phyloP scores from a whole-genome alignment of 305 asterid species.

The Salvia sclarea region DNA sequence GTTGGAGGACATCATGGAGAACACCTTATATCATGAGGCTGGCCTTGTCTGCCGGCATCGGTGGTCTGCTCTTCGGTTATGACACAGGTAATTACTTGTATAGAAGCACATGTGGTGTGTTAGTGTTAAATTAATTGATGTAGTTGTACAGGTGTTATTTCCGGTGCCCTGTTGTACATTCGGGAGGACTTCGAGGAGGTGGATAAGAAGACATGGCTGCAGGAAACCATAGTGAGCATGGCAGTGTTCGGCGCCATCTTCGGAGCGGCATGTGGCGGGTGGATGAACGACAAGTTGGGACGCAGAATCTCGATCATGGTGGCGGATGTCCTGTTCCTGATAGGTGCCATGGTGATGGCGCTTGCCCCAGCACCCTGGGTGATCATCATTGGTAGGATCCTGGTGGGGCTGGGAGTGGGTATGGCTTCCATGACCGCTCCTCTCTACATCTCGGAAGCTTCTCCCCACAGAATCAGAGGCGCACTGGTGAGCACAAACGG shows the following conservation, averaged over 20 bases:
- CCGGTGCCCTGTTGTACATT: constrained; percentile 76
- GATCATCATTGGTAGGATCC: constrained; percentile 56
- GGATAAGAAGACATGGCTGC: constrained; percentile 62
- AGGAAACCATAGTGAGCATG: constrained; percentile 79
- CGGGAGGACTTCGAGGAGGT: constrained; percentile 60
- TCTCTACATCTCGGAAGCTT: constrained; percentile 78
- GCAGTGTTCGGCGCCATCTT: constrained; percentile 76
- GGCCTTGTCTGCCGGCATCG: constrained; percentile 77
- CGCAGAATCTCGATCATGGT: constrained; percentile 48
- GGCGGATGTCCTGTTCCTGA: constrained; percentile 67
- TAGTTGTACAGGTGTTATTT: constrained; percentile 52
- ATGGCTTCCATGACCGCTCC: constrained; percentile 84
- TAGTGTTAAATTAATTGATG: no score
- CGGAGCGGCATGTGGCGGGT: constrained; percentile 79
- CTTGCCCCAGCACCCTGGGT: constrained; percentile 53
- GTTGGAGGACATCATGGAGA: constrained; percentile 61
- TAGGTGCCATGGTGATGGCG: constrained; percentile 64
- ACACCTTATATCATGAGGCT: constrained; percentile 71
- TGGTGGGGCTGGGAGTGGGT: constrained; percentile 79
- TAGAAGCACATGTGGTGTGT: no score
- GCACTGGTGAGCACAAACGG: constrained; percentile 79
- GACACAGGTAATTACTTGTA: constrained; percentile 49
- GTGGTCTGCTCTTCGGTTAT: constrained; percentile 73
- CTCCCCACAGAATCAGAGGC: constrained; percentile 72
- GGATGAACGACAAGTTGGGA: constrained; percentile 62